A percentile compares a stretch with the other conserved stretches of the same genome.
phyloP scores from a whole-genome alignment of 192 early-diverging fungal species.

The Polychytrium aggregatum region DNA sequence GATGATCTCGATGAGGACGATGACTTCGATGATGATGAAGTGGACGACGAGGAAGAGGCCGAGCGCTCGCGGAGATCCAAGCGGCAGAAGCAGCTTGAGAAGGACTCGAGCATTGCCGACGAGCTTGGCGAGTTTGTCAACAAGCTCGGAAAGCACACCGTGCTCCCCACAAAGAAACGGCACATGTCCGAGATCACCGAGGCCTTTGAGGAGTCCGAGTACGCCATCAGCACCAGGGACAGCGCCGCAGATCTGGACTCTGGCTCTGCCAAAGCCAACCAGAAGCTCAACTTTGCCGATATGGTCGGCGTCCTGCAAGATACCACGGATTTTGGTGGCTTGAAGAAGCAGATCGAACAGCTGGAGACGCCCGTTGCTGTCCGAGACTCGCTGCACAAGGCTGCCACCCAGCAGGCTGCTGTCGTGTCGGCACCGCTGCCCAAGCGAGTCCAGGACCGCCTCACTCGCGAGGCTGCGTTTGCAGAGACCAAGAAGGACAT shows the following conservation, averaged over 20 bases:
- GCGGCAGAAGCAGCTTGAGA: conserved; percentile 28
- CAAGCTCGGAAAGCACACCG: too few species aligned
- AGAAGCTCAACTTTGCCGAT: conserved; percentile 63
- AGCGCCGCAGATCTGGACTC: too few species aligned
- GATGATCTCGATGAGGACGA: conserved; percentile 6
- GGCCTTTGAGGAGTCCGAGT: conserved; percentile 63
- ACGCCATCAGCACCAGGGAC: conserved; percentile 10
- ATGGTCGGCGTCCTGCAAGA: conserved; percentile 58
- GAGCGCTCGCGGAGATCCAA: conserved; percentile 16
- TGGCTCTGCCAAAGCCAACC: background rate
- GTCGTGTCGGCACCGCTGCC: conserved; percentile 68
- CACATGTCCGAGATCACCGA: conserved; percentile 51
- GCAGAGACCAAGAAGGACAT: conserved; percentile 71
- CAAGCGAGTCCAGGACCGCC: conserved; percentile 67
- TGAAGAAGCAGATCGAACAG: conserved; percentile 51
- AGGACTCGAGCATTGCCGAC: conserved; percentile 32
- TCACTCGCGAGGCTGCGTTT: conserved; percentile 79
- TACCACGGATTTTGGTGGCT: conserved; percentile 45
- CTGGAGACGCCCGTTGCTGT: conserved; percentile 22
- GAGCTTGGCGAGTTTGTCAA: conserved; percentile 8
- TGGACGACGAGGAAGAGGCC: conserved; percentile 23
- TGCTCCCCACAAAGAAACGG: too few species aligned
- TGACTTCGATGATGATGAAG: conserved; percentile 14
- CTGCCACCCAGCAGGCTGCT: conserved; percentile 20
- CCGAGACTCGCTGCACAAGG: too few species aligned